phyloP scores from a whole-genome alignment of 1,284 basidiomycete species.

The Chiua sp. region DNA sequence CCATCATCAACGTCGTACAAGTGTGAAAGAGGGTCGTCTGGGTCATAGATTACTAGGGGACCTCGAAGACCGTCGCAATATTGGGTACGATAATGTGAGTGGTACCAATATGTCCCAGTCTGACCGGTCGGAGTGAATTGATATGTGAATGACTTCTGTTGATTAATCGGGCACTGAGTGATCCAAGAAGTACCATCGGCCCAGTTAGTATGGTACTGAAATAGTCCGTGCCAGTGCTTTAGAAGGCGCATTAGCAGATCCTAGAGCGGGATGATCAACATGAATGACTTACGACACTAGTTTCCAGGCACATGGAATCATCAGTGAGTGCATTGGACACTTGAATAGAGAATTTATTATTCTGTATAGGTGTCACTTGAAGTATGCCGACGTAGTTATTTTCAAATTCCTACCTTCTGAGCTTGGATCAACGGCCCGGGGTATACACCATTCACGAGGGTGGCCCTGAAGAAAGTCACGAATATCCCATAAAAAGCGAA shows the following conservation, averaged over 20 bases:
- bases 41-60: conserved; percentile 45
- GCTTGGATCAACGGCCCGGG: conserved; percentile 34
- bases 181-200: conserved; percentile 37
- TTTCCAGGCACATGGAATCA: conserved; percentile 35
- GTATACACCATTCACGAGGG: conserved; percentile 31
- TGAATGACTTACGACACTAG: conserved; percentile 36
- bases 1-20: conserved; percentile 49
- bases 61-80: conserved; percentile 57
- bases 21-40: conserved; percentile 37
- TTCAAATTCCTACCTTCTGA: conserved; percentile 19
- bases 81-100: conserved; percentile 35
- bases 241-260: neutral
- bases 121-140: conserved; percentile 26
- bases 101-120: conserved; percentile 41
- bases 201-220: conserved; percentile 36
- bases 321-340: conserved; percentile 41
- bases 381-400: neutral
- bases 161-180: conserved; percentile 41
- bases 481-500: neutral
- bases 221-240: conserved; percentile 43
- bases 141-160: conserved; percentile 27
- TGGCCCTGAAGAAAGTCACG: conserved; percentile 21
- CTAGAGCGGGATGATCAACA: neutral
- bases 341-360: conserved; percentile 25
- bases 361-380: conserved; percentile 16